Percentiles rank a stretch among this genome's conserved stretches.
Evolutionary conservation across 768 basidiomycete species (phyloP).

Genomic region (Leccinum uliginosum): DNA sequence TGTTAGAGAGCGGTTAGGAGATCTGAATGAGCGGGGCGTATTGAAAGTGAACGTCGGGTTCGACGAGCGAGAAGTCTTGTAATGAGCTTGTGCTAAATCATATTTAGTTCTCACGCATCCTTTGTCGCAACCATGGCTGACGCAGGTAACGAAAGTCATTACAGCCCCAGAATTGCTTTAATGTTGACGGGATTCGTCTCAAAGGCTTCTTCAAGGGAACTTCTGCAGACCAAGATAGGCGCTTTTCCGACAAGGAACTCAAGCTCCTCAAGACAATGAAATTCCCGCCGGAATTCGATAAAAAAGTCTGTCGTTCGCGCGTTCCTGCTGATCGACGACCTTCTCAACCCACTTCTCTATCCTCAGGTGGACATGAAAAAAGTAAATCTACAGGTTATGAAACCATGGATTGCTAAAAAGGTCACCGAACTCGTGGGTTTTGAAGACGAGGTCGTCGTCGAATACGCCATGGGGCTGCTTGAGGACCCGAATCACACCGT

Average conservation of each 20-base stretch:
- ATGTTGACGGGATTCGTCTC: slow-evolving; percentile 7
- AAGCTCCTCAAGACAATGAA: slow-evolving; percentile 86
- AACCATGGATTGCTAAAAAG: slow-evolving; percentile 94
- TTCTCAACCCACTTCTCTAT: background rate
- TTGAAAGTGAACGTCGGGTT: slow-evolving; percentile 28
- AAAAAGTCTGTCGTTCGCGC: slow-evolving; percentile 52
- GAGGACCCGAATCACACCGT: slow-evolving; percentile 87
- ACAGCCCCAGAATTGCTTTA: slow-evolving; percentile 9
- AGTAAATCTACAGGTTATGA: slow-evolving; percentile 87
- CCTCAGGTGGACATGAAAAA: slow-evolving; percentile 88
- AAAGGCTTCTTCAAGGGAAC: slow-evolving; percentile 88
- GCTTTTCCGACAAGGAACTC: slow-evolving; percentile 93
- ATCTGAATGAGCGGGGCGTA: slow-evolving; percentile 24
- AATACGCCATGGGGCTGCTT: slow-evolving; percentile 91
- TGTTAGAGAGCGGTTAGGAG: slow-evolving; percentile 20
- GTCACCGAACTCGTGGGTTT: slow-evolving; percentile 87
- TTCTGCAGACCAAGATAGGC: slow-evolving; percentile 84
- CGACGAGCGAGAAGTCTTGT: slow-evolving; percentile 30
- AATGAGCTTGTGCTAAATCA: slow-evolving; percentile 2
- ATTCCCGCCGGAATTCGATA: slow-evolving; percentile 85
- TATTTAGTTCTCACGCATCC: slow-evolving; percentile 19
- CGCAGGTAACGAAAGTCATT: slow-evolving; percentile 39
- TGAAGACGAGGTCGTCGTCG: slow-evolving; percentile 95
- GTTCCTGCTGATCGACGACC: background rate
- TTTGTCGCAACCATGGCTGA: slow-evolving; percentile 47